These are phyloP conservation scores for Penicillium sp. DNA, from an alignment of 2,329 filamentous ascomycete species.

Conservation along the genomic window DNA sequence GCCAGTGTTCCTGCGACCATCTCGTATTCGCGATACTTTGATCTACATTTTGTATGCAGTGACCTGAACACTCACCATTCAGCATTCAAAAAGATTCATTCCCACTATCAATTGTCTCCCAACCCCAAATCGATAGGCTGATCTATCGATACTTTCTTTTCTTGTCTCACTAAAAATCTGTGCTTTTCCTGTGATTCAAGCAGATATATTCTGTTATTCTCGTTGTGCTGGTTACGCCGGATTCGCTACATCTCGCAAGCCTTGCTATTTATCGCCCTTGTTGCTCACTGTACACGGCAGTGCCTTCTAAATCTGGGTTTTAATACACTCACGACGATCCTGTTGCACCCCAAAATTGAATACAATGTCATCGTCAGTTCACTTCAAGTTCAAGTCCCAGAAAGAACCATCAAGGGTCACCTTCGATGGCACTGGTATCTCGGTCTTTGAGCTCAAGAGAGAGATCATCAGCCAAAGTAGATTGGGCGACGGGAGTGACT, in stretches of 20 bases:
- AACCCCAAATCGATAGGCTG: constrained; percentile 27
- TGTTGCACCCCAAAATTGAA: constrained; percentile 36
- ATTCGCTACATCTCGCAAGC: constrained; percentile 1
- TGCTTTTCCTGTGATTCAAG: neutral
- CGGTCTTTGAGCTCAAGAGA: constrained; percentile 96
- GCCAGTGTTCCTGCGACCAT: constrained; percentile 22
- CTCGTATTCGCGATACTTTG: constrained; percentile 30
- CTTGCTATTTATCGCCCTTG: constrained; percentile 24
- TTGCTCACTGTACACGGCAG: constrained; percentile 25
- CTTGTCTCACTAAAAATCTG: constrained; percentile 13
- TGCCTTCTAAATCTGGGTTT: constrained; percentile 29
- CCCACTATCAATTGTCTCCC: constrained; percentile 27
- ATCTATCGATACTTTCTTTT: constrained; percentile 23
- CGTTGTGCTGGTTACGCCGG: constrained; percentile 1
- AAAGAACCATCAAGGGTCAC: constrained; percentile 91
- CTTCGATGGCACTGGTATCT: constrained; percentile 96
- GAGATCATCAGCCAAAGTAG: constrained; percentile 95
- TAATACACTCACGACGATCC: constrained; percentile 27
- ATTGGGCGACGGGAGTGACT: constrained; percentile 91
- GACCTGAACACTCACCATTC: constrained; percentile 26
- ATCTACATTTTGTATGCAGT: constrained; percentile 37
- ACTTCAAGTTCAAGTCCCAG: constrained; percentile 99
- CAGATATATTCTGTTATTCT: constrained; percentile 7
- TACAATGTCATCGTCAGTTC: constrained; percentile 91
- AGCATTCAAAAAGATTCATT: constrained; percentile 28